Evolutionary conservation across 1,284 basidiomycete genomes (phyloP).

Genomic region (Heterobasidion parviporum): DNA sequence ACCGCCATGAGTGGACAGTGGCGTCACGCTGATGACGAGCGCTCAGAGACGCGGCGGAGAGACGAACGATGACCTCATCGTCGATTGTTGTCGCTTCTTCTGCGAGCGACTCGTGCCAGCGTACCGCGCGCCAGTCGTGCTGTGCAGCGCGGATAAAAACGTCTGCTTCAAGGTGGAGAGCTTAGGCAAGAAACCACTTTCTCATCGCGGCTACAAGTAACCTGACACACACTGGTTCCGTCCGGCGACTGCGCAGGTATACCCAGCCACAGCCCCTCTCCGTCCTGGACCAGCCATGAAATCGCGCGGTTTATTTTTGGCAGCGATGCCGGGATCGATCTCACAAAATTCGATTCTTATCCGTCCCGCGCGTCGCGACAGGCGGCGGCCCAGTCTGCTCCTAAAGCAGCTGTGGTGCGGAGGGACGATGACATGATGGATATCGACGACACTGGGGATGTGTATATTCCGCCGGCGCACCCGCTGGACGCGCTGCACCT

Average conservation of each 20-base stretch:
- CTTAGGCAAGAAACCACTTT: slow-evolving; percentile 24
- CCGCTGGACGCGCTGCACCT: slow-evolving; percentile 59
- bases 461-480: slow-evolving; percentile 33
- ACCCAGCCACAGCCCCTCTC: slow-evolving; percentile 15
- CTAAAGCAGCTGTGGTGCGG: not conserved
- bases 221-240: not conserved
- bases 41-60: slow-evolving; percentile 9
- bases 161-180: slow-evolving; percentile 46
- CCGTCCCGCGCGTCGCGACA: slow-evolving; percentile 2
- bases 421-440: slow-evolving; percentile 33
- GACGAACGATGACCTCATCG: slow-evolving; percentile 56
- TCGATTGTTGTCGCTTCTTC: slow-evolving; percentile 66
- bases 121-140: slow-evolving; percentile 21
- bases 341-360: slow-evolving; percentile 16
- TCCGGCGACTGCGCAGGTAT: slow-evolving; percentile 9
- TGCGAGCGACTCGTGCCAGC: slow-evolving; percentile 1
- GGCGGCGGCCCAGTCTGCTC: not conserved
- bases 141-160: slow-evolving; percentile 62
- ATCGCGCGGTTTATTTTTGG: slow-evolving; percentile 15
- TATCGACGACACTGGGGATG: slow-evolving; percentile 28
- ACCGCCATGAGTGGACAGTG: not conserved
- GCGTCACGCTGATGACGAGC: not conserved
- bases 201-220: slow-evolving; percentile 4
- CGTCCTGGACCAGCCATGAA: slow-evolving; percentile 23
- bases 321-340: slow-evolving; percentile 8